Evolutionary conservation across 2,329 filamentous ascomycete species (phyloP), one percentile per base, ranked within the genome.

Genomic region (Scedosporium apiospermum): DNA sequence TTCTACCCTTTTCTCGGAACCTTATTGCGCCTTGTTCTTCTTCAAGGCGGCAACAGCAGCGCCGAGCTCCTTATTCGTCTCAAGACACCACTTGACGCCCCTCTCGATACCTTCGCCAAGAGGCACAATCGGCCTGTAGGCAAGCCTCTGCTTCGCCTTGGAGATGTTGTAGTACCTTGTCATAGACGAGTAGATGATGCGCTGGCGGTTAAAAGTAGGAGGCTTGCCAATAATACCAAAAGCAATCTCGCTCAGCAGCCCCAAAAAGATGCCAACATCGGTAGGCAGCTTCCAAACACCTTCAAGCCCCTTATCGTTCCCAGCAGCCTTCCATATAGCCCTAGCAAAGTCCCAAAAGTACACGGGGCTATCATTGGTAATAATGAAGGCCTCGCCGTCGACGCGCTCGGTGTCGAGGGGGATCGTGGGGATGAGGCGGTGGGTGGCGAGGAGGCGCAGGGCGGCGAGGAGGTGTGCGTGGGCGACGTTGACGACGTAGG

Each of bases 281-380:
- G 77, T 77, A 57, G 80, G 73, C 66, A 88, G 77, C 5, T 73
- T 71, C 82, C 84, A 85, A 62, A 83, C 82, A 66, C 80, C 76
- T 59, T 79, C 78, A 4, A 78, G 81, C 21, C 83, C 83, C 63
- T 75, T 74, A 6, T 76, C 71, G 63, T 74, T 78, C 42, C 85
- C 85, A 10, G 83, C 83, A 51, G 80, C 81, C 66, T 77, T 77
- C 91, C 91, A 98, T 57, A 96, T 82, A 46, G 87, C 85, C 49
- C 90, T 83, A 64, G 89, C 85, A 71, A 96, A 89, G 74, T 96
- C 91, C 86, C 95, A 96, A 75, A 96, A 96, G 73, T 93, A 93
- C 21, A 96, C 81, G 4, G 93, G 93, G 68, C 86, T 80, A 75
- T 92, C 90, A 74, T 98, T 98, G 63, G 91, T 95, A 70, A 98